Evolutionary conservation across 2,329 filamentous ascomycete genomes (phyloP).

Genomic region (Trichoderma asperellum): DNA sequence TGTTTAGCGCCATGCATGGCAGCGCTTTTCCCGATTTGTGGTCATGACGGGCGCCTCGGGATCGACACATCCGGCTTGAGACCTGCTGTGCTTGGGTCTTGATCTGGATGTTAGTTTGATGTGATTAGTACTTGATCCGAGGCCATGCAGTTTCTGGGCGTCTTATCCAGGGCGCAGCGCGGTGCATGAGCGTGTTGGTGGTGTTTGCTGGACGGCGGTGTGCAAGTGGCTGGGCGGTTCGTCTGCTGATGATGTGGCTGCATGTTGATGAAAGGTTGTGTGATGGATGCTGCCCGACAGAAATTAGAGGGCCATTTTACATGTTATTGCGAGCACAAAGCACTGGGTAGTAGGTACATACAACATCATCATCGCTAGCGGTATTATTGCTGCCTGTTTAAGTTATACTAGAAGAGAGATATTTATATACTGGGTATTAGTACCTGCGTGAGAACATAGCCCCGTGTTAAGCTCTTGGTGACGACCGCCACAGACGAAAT

Average conservation of each 20-base stretch:
- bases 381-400: not conserved
- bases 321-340: not conserved
- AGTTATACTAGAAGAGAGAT: not conserved
- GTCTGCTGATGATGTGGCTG: not conserved
- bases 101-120: too few species aligned
- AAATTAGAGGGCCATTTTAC: not conserved
- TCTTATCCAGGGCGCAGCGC: not conserved
- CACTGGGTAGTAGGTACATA: not conserved
- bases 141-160: not conserved
- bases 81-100: too few species aligned
- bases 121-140: not conserved
- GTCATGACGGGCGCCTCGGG: not conserved
- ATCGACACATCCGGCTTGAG: not conserved
- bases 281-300: not conserved
- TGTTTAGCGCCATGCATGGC: slow-evolving; percentile 13
- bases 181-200: not conserved
- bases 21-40: slow-evolving; percentile 2
- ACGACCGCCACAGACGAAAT: not conserved
- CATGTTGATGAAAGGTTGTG: not conserved
- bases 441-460: not conserved
- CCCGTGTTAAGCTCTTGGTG: not conserved
- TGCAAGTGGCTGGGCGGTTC: not conserved
- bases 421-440: not conserved
- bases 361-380: not conserved
- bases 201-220: not conserved